Evolutionary conservation across 805 yeast species (phyloP).

Genomic region (Candida coleopterorum): DNA sequence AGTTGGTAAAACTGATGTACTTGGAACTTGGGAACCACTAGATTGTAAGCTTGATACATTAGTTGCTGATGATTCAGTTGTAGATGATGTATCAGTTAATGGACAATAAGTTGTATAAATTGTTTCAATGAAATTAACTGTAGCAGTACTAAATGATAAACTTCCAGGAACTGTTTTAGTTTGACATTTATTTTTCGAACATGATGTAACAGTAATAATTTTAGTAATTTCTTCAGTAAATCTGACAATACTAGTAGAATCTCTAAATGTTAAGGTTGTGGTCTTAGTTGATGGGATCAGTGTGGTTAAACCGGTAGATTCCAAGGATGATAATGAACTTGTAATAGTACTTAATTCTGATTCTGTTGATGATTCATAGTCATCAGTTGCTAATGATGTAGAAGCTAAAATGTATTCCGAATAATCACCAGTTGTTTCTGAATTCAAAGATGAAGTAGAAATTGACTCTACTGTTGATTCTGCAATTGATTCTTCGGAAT

Average conservation of each 20-base stretch:
- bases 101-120: slow-evolving; percentile 37
- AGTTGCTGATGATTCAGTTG: neutral
- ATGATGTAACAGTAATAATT: slow-evolving; percentile 31
- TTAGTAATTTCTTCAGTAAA: slow-evolving; percentile 17
- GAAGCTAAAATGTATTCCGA: no score
- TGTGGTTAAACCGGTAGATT: neutral
- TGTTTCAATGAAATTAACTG: slow-evolving; percentile 25
- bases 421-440: no score
- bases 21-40: neutral
- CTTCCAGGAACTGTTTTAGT: slow-evolving; percentile 25
- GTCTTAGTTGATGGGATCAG: neutral
- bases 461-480: no score
- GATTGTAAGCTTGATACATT: neutral
- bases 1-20: neutral
- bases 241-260: slow-evolving; percentile 9
- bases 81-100: slow-evolving; percentile 2
- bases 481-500: no score
- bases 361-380: neutral
- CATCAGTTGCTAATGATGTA: no score
- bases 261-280: slow-evolving; percentile 7
- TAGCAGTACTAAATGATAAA: slow-evolving; percentile 18
- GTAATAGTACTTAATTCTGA: no score
- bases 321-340: no score
- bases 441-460: no score
- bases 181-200: slow-evolving; percentile 28